phyloP scores from a whole-genome alignment of 1,139 yeast species.

The Yamadazyma blattariae region DNA sequence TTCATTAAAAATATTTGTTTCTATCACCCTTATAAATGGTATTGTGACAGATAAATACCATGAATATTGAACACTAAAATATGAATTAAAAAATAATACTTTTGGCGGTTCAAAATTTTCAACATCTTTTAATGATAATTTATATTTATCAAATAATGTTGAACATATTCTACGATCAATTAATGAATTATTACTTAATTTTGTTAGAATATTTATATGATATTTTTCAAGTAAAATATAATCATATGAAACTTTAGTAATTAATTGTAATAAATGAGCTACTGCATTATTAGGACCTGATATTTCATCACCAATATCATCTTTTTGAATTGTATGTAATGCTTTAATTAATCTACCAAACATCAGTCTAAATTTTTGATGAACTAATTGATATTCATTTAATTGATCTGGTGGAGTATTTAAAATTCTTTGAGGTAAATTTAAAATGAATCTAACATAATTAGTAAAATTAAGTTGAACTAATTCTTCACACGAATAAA shows the following conservation, averaged over 20 bases:
- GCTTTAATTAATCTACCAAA: constrained; percentile 26
- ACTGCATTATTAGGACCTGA: constrained; percentile 15
- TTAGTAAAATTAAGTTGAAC: constrained; percentile 39
- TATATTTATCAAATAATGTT: constrained; percentile 22
- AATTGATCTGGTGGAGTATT: constrained; percentile 14
- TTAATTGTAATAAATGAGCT: constrained; percentile 25
- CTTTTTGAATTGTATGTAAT: constrained; percentile 26
- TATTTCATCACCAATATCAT: constrained; percentile 28
- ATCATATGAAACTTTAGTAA: constrained; percentile 40
- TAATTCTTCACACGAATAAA: constrained; percentile 33
- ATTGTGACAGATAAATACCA: constrained; percentile 38
- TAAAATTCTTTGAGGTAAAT: constrained; percentile 23
- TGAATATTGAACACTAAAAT: constrained; percentile 34
- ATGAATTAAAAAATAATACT: constrained; percentile 33
- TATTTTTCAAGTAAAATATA: constrained; percentile 41
- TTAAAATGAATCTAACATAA: constrained; percentile 35
- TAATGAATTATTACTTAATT: constrained; percentile 32
- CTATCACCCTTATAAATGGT: constrained; percentile 39
- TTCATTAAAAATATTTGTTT: constrained; percentile 32
- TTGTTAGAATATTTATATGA: constrained; percentile 36
- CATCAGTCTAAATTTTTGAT: constrained; percentile 27
- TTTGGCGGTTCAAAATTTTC: constrained; percentile 20
- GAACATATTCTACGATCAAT: constrained; percentile 24
- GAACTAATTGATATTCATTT: constrained; percentile 22
- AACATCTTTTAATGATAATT: constrained; percentile 12